Base-by-base conservation (phyloP, 306 rosid species). In the Hippophae gyantsensis region DNA sequence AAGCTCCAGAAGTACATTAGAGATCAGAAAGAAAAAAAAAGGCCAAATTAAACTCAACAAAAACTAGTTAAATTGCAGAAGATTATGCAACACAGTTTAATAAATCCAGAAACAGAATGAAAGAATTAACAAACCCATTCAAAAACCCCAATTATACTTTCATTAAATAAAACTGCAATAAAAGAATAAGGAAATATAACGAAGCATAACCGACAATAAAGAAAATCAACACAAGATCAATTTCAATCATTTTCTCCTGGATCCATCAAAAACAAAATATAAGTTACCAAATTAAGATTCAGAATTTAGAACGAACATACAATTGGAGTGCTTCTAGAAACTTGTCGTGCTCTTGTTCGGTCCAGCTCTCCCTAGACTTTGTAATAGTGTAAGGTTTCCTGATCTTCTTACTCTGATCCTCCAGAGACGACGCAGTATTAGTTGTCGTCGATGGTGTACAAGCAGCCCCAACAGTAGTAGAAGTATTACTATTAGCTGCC, bases 311-410 rank as follows among this genome's bases (percentile, higher is more conserved):
- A 45, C 38, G 38, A 6, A 68, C 96, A 78, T 59, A 92, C 98
- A 92, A 72, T 73, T 92, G 96, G 13, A 92, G 95, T 76, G 95
- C 98, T 81, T 92, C 98, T 38, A 87, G 89, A 75, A 92, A 92
- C 88, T 92, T 92, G 26, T 92, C 96, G 58, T 92, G 98, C 62
- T 92, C 98, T 79, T 92, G 95, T 58, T 92, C 95, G 52, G 89
- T 83, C 96, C 93, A 92, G 85, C 86, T 88, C 79, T 92, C 96
- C 68, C 98, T 79, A 0, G 98, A 83, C 78, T 92, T 92, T 52
- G 87, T 92, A 72, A 92, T 83, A 52, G 98, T 87, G 44, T 92
- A 92, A 2, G 95, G 89, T 62, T 92, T 92, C 27, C 96, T 77
- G 74, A 88, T 73, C 89, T 85, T 92, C 93, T 85, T 92, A 63